These are phyloP conservation scores for Tolypocladium endophyticum DNA, from an alignment of 2,329 filamentous ascomycete genomes.

Conservation along the genomic window DNA sequence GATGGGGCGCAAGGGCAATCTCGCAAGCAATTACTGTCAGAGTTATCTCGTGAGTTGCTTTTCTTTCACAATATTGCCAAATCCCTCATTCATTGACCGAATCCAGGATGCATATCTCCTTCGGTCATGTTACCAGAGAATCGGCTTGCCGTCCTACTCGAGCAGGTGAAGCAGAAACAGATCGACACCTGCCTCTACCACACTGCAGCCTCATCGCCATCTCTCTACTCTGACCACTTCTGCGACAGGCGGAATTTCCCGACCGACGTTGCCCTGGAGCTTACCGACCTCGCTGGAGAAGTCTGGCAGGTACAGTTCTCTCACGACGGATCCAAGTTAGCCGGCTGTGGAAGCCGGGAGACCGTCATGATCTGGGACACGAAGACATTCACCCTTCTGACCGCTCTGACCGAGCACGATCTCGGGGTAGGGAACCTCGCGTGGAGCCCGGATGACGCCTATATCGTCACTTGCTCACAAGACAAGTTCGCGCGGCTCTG, in stretches of 20 bases:
- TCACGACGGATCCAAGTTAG: constrained; percentile 71
- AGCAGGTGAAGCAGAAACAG: constrained; percentile 76
- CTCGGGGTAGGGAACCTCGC: constrained; percentile 67
- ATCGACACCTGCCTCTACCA: constrained; percentile 81
- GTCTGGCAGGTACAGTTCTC: constrained; percentile 92
- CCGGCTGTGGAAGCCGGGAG: constrained; percentile 68
- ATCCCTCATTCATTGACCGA: constrained; percentile 10
- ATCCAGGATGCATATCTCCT: constrained; percentile 74
- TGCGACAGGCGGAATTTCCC: constrained; percentile 79
- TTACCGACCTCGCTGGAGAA: constrained; percentile 67
- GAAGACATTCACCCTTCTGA: constrained; percentile 52
- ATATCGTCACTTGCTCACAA: constrained; percentile 73
- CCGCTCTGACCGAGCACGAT: constrained; percentile 54
- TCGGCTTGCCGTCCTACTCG: constrained; percentile 68
- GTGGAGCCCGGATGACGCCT: constrained; percentile 87
- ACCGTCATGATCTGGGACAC: constrained; percentile 77
- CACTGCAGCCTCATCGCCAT: constrained; percentile 67
- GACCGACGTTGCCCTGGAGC: constrained; percentile 55
- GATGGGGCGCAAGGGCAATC: constrained; percentile 71
- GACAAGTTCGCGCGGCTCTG: constrained; percentile 68
- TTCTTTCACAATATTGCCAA: neutral
- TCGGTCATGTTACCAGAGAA: constrained; percentile 95
- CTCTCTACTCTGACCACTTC: constrained; percentile 78
- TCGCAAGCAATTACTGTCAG: constrained; percentile 62
- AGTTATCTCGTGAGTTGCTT: constrained; percentile 60